Evolutionary conservation across 1,139 yeast species (phyloP).

Genomic region (Diutina rugosa): DNA sequence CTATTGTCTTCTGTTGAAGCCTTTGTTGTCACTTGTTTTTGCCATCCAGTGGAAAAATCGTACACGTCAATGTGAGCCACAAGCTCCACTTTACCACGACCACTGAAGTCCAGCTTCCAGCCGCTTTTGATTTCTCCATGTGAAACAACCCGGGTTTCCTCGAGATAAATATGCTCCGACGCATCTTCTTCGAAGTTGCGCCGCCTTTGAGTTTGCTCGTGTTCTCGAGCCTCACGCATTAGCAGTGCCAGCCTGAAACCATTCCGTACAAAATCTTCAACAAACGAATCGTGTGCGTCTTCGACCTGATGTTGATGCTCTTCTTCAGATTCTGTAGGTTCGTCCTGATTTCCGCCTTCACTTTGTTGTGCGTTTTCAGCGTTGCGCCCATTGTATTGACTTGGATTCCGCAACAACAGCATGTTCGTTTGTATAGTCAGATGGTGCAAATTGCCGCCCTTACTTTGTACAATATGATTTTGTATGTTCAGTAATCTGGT

Average conservation of each 20-base stretch:
- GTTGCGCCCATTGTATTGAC: constrained; percentile 2
- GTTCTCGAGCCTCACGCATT: neutral
- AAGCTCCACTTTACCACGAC: constrained; percentile 64
- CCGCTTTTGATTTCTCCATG: constrained; percentile 79
- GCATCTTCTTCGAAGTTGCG: neutral
- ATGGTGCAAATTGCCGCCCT: constrained; percentile 15
- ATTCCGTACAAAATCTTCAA: constrained; percentile 19
- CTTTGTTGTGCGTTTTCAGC: neutral
- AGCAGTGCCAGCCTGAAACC: neutral
- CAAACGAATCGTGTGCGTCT: constrained; percentile 9
- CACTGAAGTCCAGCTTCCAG: constrained; percentile 86
- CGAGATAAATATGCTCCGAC: constrained; percentile 36
- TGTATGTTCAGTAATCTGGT: constrained; percentile 4
- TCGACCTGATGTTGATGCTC: constrained; percentile 6
- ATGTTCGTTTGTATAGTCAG: constrained; percentile 25
- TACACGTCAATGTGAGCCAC: constrained; percentile 55
- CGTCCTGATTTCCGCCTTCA: constrained; percentile 3
- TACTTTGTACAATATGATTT: constrained; percentile 5
- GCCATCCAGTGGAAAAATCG: constrained; percentile 44
- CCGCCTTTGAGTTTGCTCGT: neutral
- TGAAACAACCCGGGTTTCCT: constrained; percentile 60
- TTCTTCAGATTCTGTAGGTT: constrained; percentile 4
- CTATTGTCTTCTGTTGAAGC: constrained; percentile 16
- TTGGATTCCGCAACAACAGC: constrained; percentile 9
- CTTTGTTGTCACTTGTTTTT: constrained; percentile 7